These are phyloP conservation scores for Wilcoxina mikolae DNA, from an alignment of 495 filamentous ascomycete genomes.

Conservation along the genomic window DNA sequence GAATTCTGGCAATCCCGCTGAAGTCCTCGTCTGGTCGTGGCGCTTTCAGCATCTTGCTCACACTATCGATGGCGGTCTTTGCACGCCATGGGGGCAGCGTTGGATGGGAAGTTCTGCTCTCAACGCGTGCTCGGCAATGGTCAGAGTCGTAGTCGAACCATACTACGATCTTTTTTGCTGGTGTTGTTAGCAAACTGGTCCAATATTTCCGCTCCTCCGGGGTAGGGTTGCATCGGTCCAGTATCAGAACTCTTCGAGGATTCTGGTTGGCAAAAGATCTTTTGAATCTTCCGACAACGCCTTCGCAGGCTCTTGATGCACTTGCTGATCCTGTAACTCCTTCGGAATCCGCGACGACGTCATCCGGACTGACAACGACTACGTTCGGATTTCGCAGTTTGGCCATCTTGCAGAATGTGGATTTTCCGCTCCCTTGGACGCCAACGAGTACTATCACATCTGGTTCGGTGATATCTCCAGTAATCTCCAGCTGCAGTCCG, in stretches of 20 bases:
- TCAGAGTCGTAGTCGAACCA: conserved; percentile 11
- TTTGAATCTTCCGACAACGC: conserved; percentile 6
- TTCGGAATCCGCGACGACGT: neutral
- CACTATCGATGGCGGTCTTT: conserved; percentile 10
- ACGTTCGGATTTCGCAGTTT: conserved; percentile 6
- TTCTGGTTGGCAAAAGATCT: neutral
- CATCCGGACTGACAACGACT: conserved; percentile 8
- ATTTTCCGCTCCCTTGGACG: conserved; percentile 13
- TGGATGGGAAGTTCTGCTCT: conserved; percentile 3
- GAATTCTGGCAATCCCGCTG: conserved; percentile 9
- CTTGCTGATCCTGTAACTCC: neutral
- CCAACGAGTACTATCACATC: conserved; percentile 15
- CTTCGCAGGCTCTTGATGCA: conserved; percentile 7
- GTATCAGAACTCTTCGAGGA: conserved; percentile 1
- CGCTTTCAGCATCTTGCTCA: conserved; percentile 1
- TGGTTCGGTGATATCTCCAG: neutral
- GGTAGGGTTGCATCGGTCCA: conserved; percentile 18
- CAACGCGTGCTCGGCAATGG: conserved; percentile 9
- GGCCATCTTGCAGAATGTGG: conserved; percentile 3
- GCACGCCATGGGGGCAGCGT: conserved; percentile 12
- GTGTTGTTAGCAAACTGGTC: neutral
- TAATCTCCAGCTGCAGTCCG: neutral
- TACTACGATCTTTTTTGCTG: conserved; percentile 4
- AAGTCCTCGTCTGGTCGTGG: conserved; percentile 13
- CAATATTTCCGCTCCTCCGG: conserved; percentile 5